Evolutionary conservation across 257 asterid genomes (phyloP), one percentile per base, ranked within the genome.

Genomic region (Lycium barbarum): DNA sequence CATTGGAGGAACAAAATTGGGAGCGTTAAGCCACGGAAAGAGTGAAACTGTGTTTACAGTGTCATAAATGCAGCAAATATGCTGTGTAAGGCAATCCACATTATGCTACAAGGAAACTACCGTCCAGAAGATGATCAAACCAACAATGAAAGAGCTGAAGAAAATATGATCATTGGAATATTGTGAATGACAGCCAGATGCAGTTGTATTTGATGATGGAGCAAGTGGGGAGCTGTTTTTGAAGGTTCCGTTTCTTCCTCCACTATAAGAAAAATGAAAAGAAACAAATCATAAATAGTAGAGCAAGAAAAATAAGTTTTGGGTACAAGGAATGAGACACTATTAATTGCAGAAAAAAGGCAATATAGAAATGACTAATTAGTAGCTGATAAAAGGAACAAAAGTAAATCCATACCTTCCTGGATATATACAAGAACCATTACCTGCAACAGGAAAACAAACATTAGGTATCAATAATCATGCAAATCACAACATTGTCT

Each of bases 381-480:
- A 8, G 65, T 43, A 11, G 65, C 54, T 66, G 61, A 43, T 13
- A 76, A 14, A 82, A n/a, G 9, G 15, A 10, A 14, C 3, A 61
- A 45, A 15, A 1, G 22, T 20, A 49, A 68, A 86, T 55, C 61
- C 84, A 17, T 92, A 96, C 99, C 99, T 93, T 91, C 98, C 98
- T 1, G 98, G 95, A 86, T 88, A 93, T 84, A 88, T 82, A 89
- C 99, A 96, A 40, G 96, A 87, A 85, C 89, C 94, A 84, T 89
- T 92, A 88, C 98, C 99, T 96, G 98, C 87, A 87, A 51, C 53
- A 80, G 66, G 40, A 80, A 20, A 71, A 84, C 63, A 76, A 83
- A 49, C n/a, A 63, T 43, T 38, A 65, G 83, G 35, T 33, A 15
- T 55, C 17, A 5, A 83, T 1, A 17, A 58, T 20, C 36, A 74